Percentiles rank a stretch among this genome's conserved stretches.
Conservation (phyloP, 2,329 filamentous ascomycete genomes). For the Pseudocercospora crystallina region DNA sequence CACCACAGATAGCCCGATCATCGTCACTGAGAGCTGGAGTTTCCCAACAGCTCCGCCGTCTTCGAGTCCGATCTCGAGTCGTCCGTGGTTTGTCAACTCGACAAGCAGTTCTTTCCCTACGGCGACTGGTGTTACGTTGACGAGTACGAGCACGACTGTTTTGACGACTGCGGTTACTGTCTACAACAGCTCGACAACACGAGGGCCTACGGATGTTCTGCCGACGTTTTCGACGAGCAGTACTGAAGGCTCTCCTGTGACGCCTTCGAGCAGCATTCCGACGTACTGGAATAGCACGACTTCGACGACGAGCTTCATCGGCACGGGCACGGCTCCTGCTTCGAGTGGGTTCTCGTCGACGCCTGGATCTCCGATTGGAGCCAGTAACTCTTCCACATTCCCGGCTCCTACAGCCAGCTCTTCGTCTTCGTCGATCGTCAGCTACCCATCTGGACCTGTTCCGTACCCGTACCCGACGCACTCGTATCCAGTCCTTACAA, state of each 20-base stretch:
- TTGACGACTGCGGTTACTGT: background rate
- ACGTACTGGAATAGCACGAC: background rate
- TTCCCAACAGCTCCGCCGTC: too few relatives aligned
- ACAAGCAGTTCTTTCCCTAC: too few relatives aligned
- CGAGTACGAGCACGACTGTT: too few relatives aligned
- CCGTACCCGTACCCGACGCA: background rate
- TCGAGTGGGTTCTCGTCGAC: constrained; percentile 1
- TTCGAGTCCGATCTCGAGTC: too few relatives aligned
- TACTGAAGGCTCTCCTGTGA: background rate
- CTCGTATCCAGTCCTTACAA: too few relatives aligned
- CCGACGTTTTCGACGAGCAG: background rate
- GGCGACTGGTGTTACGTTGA: too few relatives aligned
- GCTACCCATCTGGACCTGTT: background rate
- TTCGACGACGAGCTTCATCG: background rate
- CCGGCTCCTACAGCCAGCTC: background rate
- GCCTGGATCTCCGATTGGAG: background rate
- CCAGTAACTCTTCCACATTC: background rate
- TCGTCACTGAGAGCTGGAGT: too few relatives aligned
- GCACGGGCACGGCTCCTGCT: background rate
- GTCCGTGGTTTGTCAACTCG: too few relatives aligned
- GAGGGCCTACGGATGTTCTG: background rate
- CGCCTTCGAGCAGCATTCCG: background rate
- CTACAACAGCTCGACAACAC: background rate
- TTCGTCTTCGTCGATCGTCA: background rate
- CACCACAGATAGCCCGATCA: too few relatives aligned